Conservation (phyloP, 768 basidiomycete species). For the Phylloporus arenicola region DNA sequence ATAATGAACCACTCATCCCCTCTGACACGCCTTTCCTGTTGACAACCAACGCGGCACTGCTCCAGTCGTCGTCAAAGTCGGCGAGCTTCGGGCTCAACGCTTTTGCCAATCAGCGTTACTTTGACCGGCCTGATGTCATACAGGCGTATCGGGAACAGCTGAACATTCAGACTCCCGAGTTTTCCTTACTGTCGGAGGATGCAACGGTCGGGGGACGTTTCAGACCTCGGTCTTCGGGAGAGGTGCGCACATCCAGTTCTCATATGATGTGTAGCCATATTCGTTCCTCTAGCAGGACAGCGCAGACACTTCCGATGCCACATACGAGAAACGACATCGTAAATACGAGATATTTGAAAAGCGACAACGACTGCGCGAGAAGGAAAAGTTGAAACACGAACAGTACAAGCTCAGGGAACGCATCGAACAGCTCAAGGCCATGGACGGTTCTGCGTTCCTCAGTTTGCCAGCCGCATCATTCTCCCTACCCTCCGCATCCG, state of each 20-base stretch:
- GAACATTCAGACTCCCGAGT: constrained; percentile 76
- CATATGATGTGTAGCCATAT: constrained; percentile 7
- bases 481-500: constrained; percentile 29
- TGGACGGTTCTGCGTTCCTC: constrained; percentile 71
- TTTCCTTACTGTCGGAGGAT: constrained; percentile 41
- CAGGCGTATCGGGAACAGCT: constrained; percentile 63
- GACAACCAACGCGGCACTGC: constrained; percentile 61
- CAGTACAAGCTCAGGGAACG: constrained; percentile 89
- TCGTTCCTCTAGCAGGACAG: constrained; percentile 35
- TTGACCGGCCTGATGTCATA: constrained; percentile 72
- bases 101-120: constrained; percentile 64
- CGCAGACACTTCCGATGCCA: constrained; percentile 71
- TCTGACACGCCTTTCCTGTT: constrained; percentile 60
- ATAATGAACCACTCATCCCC: constrained; percentile 69
- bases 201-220: constrained; percentile 63
- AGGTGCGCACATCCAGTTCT: constrained; percentile 45
- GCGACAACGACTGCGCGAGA: constrained; percentile 77
- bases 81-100: constrained; percentile 46
- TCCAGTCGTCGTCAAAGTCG: constrained; percentile 36
- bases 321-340: constrained; percentile 76
- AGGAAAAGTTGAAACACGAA: constrained; percentile 88
- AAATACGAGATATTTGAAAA: constrained; percentile 87
- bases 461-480: constrained; percentile 55
- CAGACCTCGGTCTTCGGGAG: constrained; percentile 61
- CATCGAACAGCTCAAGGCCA: constrained; percentile 72